A percentile compares a stretch with the other conserved stretches of the same genome.
Conservation (phyloP, 1,139 yeast species). For the Hyphopichia fennica region DNA sequence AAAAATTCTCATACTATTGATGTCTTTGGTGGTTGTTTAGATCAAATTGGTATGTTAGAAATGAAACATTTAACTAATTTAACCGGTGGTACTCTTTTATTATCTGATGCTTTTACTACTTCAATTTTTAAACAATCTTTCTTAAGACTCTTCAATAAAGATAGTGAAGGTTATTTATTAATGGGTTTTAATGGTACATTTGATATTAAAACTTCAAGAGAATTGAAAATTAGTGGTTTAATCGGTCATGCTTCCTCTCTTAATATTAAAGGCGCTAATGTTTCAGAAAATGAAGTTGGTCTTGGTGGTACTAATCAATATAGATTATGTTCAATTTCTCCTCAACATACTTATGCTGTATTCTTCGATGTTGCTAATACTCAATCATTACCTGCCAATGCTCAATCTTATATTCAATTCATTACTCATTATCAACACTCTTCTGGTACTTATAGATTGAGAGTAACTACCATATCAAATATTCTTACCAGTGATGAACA, state of each 20-base stretch:
- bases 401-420: conserved; percentile 65
- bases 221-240: conserved; percentile 85
- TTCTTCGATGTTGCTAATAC: conserved; percentile 81
- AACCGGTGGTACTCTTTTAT: conserved; percentile 91
- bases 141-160: conserved; percentile 82
- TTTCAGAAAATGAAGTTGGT: conserved; percentile 92
- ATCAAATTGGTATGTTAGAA: conserved; percentile 96
- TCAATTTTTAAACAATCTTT: conserved; percentile 94
- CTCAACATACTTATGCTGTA: conserved; percentile 81
- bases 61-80: conserved; percentile 86
- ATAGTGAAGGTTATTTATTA: conserved; percentile 76
- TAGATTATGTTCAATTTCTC: conserved; percentile 80
- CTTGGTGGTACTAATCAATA: conserved; percentile 89
- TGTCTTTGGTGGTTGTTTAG: conserved; percentile 96
- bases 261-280: conserved; percentile 61
- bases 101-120: conserved; percentile 95
- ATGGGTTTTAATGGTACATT: conserved; percentile 88
- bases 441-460: conserved; percentile 77
- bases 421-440: conserved; percentile 79
- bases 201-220: conserved; percentile 86
- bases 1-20: conserved; percentile 87
- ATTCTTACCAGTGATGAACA: conserved; percentile 54
- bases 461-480: conserved; percentile 87
- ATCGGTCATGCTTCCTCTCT: conserved; percentile 91
- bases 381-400: conserved; percentile 45